phyloP scores from a whole-genome alignment of 768 basidiomycete species.

The Leccinum incarnatum region DNA sequence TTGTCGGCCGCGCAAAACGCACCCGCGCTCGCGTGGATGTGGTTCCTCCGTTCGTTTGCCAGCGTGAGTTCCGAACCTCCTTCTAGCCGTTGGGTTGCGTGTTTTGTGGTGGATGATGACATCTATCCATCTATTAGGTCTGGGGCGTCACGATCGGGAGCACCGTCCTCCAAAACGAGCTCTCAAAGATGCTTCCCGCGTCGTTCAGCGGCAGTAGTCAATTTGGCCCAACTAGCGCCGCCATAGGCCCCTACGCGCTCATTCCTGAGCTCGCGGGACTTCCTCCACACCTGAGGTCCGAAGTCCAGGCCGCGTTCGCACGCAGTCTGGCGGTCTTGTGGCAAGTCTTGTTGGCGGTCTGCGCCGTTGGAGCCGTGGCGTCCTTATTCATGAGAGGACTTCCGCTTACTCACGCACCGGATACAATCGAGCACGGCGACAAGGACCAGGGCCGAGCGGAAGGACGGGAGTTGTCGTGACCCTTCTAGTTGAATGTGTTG shows the following conservation, averaged over 20 bases:
- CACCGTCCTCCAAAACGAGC: conserved; percentile 50
- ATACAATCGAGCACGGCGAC: not conserved
- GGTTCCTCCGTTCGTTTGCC: conserved; percentile 32
- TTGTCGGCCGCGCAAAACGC: conserved; percentile 35
- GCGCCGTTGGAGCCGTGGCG: conserved; percentile 13
- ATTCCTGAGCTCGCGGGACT: conserved; percentile 43
- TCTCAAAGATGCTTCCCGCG: conserved; percentile 40
- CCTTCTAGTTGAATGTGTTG: not conserved
- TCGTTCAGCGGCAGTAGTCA: conserved; percentile 28
- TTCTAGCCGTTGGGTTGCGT: not conserved
- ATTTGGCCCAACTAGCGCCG: conserved; percentile 20
- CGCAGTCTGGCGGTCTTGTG: conserved; percentile 40
- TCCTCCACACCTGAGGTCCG: conserved; percentile 26
- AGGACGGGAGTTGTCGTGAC: not conserved
- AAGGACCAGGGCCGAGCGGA: not conserved
- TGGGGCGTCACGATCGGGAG: conserved; percentile 53
- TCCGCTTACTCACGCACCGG: not conserved
- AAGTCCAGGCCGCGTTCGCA: conserved; percentile 44
- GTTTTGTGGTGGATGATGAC: not conserved
- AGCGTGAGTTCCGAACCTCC: conserved; percentile 12
- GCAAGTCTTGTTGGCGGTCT: conserved; percentile 41
- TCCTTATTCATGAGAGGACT: conserved; percentile 20
- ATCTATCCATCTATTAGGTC: conserved; percentile 25
- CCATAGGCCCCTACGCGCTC: conserved; percentile 36
- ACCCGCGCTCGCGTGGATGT: conserved; percentile 37